A percentile compares a stretch with the other conserved stretches of the same genome.
Evolutionary conservation across 164 flowering plant species (phyloP).

Genomic region (Kingdonia uniflora): DNA sequence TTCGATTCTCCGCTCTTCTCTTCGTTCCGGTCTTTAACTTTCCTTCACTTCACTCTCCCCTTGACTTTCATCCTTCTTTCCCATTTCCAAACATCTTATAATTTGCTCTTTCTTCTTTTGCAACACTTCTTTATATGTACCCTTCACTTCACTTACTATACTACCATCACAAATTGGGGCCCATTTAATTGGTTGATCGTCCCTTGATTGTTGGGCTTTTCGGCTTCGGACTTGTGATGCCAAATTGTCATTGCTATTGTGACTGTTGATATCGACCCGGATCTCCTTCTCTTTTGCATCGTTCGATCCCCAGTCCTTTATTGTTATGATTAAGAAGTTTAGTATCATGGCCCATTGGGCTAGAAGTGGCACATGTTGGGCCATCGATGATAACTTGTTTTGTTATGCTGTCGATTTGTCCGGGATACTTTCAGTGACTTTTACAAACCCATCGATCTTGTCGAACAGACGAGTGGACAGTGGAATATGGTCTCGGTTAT

Average conservation of each 20-base stretch:
- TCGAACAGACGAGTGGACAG: conserved; percentile 33
- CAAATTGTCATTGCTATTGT: conserved; percentile 1
- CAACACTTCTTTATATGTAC: background rate
- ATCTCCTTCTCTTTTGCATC: conserved; percentile 43
- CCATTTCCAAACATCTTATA: background rate
- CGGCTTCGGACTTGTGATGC: background rate
- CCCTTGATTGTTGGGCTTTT: background rate
- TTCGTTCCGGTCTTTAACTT: no score
- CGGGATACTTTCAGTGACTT: conserved; percentile 26
- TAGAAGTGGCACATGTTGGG: background rate
- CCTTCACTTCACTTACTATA: background rate
- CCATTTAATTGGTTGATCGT: no score
- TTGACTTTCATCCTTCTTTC: background rate
- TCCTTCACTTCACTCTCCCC: no score
- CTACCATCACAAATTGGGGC: no score
- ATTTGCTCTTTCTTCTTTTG: background rate
- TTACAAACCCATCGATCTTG: conserved; percentile 29
- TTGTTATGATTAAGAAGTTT: conserved; percentile 13
- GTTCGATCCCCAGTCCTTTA: conserved; percentile 15
- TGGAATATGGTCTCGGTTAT: conserved; percentile 34
- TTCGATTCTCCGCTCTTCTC: background rate
- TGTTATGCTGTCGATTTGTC: conserved; percentile 24
- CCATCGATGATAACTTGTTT: background rate
- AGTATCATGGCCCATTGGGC: conserved; percentile 12
- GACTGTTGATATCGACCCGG: conserved; percentile 22